Base-by-base conservation (phyloP, 345 rosid genomes). In the Cardamine occulta region DNA sequence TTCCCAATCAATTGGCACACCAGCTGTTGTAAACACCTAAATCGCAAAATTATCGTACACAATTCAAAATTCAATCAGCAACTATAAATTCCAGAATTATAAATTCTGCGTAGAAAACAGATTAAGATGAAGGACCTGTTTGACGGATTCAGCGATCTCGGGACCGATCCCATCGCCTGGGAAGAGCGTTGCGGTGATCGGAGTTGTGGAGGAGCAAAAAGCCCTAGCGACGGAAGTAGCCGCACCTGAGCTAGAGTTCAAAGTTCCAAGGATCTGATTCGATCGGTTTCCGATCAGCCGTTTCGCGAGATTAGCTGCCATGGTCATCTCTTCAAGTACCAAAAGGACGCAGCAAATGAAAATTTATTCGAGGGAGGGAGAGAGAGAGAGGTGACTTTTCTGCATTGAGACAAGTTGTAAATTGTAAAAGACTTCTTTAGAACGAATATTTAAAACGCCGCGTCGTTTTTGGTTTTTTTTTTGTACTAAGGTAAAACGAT, bases 91-190 rank as follows among this genome's bases (percentile, higher is more conserved):
- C 31, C 63, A 37, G 9, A 61, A 72, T 0, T 62, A 9, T 6
- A 31, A 63, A 63, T 53, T 19, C 45, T 52, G 5, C 39, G 26
- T 0, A 39, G 40, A 18, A 28, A 17, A 17, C 0, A 42, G 13
- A 6, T 21, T 3, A 72, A 4, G 34, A 69, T 32, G 59, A 21
- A 1, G 19, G 40, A 86, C 99, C 95, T 91, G 75, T 80, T 96
- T 96, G 79, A 93, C 98, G 68, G 99, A 87, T 57, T 88, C 90
- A 6, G 99, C 98, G 82, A 96, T 96, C 86, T 96, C 99, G 44
- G 99, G 99, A 74, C 99, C 99, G 81, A 94, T 91, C 60, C 98
- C 99, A 51, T 96, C 98, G 66, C 98, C 99, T 45, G 99, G 98
- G 75, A 96, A 96, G 65, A 96, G 91, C 34, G 99, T 96, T 80